Conservation (phyloP, 2,329 filamentous ascomycete genomes). For the Alternaria solani region DNA sequence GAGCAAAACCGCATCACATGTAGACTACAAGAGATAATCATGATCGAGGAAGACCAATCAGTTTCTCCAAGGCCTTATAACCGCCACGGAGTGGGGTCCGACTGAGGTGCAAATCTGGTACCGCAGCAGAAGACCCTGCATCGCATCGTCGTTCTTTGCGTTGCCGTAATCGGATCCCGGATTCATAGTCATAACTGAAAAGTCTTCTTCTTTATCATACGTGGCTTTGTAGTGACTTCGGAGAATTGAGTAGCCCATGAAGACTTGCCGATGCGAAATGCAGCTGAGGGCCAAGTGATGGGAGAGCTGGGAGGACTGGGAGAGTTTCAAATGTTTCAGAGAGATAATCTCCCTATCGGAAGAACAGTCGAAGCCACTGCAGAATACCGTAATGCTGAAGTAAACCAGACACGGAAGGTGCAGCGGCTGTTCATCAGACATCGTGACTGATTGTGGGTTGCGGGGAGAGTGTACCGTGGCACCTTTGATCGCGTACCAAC, state of each 20-base stretch:
- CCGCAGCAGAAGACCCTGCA: constrained; percentile 7
- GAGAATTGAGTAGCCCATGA: background rate
- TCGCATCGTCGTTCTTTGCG: constrained; percentile 4
- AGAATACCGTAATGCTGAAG: background rate
- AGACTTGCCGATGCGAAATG: background rate
- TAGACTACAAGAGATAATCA: background rate
- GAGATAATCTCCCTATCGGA: background rate
- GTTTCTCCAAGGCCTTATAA: background rate
- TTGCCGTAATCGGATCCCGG: background rate
- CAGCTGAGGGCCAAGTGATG: background rate
- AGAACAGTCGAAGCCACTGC: background rate
- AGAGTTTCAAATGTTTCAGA: no score
- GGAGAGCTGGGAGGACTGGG: background rate
- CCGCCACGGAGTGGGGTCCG: constrained; percentile 7
- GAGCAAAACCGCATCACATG: background rate
- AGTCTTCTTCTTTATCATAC: background rate
- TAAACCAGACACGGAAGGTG: background rate
- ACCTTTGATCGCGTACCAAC: background rate
- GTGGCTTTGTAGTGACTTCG: background rate
- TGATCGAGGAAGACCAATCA: background rate
- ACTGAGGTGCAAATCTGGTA: background rate
- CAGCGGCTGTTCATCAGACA: background rate
- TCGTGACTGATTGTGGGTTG: background rate
- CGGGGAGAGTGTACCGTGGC: background rate
- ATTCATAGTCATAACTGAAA: background rate